Evolutionary conservation across 2,329 filamentous ascomycete species (phyloP).

Genomic region (Fusarium staphyleae): DNA sequence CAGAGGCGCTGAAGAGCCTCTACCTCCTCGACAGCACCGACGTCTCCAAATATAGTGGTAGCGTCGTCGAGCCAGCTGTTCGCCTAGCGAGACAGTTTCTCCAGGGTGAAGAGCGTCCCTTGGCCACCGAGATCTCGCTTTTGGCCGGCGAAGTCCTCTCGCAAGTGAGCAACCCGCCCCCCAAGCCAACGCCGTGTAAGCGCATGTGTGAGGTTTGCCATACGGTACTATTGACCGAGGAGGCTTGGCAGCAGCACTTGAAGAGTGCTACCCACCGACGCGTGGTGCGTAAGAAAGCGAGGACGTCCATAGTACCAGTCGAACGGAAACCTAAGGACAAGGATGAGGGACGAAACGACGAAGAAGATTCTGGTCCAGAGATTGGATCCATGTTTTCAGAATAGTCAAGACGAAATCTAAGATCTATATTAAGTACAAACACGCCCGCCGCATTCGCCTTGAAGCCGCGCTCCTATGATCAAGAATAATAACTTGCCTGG

Average conservation of each 20-base stretch:
- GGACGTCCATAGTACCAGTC: conserved; percentile 47
- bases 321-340: conserved; percentile 25
- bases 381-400: conserved; percentile 41
- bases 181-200: conserved; percentile 60
- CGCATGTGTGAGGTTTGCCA: conserved; percentile 78
- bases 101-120: conserved; percentile 58
- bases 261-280: conserved; percentile 48
- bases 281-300: conserved; percentile 47
- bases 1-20: conserved; percentile 62
- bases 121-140: conserved; percentile 56
- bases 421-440: not conserved
- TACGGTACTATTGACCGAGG: conserved; percentile 64
- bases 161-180: conserved; percentile 52
- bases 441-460: not conserved
- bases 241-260: conserved; percentile 52
- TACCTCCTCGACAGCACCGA: conserved; percentile 86
- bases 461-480: not conserved
- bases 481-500: conserved; percentile 70
- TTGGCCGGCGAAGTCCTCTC: conserved; percentile 64
- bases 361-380: conserved; percentile 40
- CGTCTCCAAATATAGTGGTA: conserved; percentile 63
- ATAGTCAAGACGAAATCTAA: conserved; percentile 13
- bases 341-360: conserved; percentile 6
- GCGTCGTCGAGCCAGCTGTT: conserved; percentile 72
- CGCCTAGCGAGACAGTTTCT: conserved; percentile 71